A percentile compares a stretch with the other conserved stretches of the same genome.
Evolutionary conservation across 1,284 basidiomycete genomes (phyloP).

Genomic region (Boletus smithii): DNA sequence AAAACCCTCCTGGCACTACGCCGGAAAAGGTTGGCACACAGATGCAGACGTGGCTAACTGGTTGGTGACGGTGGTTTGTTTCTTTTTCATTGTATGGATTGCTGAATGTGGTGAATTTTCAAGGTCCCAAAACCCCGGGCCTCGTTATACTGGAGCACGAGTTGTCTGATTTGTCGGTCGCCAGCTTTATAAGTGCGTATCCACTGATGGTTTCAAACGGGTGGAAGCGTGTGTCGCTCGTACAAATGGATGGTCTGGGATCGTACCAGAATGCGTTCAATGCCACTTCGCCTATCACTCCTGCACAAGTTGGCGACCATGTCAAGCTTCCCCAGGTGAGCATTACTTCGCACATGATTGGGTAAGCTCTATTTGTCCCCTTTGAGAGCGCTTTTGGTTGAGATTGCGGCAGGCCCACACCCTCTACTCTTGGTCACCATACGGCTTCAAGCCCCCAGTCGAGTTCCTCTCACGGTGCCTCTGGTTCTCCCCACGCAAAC

Average conservation of each 20-base stretch:
- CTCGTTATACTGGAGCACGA: constrained; percentile 86
- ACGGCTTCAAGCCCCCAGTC: constrained; percentile 2
- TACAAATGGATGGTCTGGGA: constrained; percentile 44
- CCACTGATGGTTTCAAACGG: constrained; percentile 60
- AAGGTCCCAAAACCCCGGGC: constrained; percentile 67
- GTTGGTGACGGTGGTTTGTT: constrained; percentile 30
- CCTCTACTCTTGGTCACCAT: neutral
- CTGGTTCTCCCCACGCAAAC: constrained; percentile 31
- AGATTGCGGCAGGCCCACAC: constrained; percentile 8
- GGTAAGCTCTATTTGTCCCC: constrained; percentile 6
- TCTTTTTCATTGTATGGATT: too few relatives aligned
- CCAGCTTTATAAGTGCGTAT: constrained; percentile 68
- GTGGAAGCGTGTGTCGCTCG: constrained; percentile 64
- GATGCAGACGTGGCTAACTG: constrained; percentile 56
- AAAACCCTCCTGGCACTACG: constrained; percentile 39
- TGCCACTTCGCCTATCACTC: constrained; percentile 22
- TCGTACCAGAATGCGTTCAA: constrained; percentile 55
- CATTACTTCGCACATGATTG: constrained; percentile 1
- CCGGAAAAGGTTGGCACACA: constrained; percentile 41
- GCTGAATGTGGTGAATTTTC: constrained; percentile 2
- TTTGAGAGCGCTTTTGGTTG: neutral
- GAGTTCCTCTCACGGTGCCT: constrained; percentile 11
- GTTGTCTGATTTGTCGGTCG: constrained; percentile 57
- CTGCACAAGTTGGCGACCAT: constrained; percentile 22
- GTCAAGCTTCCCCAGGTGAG: constrained; percentile 19